Evolutionary conservation across 306 rosid genomes (phyloP), one percentile per base, ranked within the genome.

Genomic region (Medicago ruthenica): DNA sequence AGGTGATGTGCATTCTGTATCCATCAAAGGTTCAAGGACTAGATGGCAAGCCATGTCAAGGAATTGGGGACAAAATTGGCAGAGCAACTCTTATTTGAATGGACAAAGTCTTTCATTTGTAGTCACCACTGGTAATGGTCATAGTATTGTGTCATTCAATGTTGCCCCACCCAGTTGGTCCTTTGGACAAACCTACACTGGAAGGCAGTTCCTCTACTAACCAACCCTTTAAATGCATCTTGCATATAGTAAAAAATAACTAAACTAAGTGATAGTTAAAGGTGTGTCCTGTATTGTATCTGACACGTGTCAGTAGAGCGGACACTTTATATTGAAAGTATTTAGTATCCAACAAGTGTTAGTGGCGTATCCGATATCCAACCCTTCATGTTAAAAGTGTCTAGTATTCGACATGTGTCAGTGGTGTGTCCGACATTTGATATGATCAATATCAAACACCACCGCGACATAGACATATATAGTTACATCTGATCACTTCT

Each of bases 31-130:
- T 24, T 89, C 97, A 21, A 85, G 92, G 57, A 80, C 84, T 31
- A 75, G 92, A 50, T 91, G 94, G 97, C 91, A 83, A 76, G 39
- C 87, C 51, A 87, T 91, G 92, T 91, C 97, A 41, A 83, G 97
- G 41, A 91, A 91, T 15, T 91, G 97, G 97, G 97, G 97, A 1
- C 94, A 91, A 78, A 91, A 91, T 59, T 91, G 97, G 97, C 92
- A 89, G 77, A 91, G 97, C 83, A 89, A 91, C 53, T 84, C 90
- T 36, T 84, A 87, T 73, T 77, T 89, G 15, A 86, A 83, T 76
- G 97, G 92, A 53, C 94, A 91, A 65, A 86, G 88, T 72, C 91
- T 91, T 48, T 89, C 97, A n/a, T 91, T 89, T 77, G 24, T 80
- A 15, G 93, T 91, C 81, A 89, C 91, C 21, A 69, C 97, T 64